phyloP scores from a whole-genome alignment of 2,329 filamentous ascomycete species.

The Ascochyta pisi region DNA sequence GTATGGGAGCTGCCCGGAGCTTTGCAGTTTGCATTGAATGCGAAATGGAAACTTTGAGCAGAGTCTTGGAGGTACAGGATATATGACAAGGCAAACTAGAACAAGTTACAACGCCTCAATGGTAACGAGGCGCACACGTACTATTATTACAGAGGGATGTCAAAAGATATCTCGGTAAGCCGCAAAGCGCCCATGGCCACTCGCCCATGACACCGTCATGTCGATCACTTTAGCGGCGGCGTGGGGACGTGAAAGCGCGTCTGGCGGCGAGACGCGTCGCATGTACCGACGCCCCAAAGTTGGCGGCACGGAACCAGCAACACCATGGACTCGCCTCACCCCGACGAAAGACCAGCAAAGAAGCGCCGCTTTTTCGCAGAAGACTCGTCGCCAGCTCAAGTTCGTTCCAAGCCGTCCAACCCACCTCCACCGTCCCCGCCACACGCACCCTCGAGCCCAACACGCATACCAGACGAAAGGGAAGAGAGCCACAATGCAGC shows the following conservation, averaged over 20 bases:
- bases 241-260: constrained; percentile 43
- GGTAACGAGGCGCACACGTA: not conserved
- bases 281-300: constrained; percentile 1
- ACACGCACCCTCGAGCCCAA: constrained; percentile 30
- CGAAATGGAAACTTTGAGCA: constrained; percentile 9
- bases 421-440: constrained; percentile 43
- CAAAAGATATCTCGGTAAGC: constrained; percentile 6
- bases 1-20: constrained; percentile 26
- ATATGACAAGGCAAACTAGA: not conserved
- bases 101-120: too few relatives aligned
- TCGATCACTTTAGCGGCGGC: constrained; percentile 26
- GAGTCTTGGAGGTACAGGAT: not conserved
- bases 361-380: constrained; percentile 70
- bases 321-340: constrained; percentile 49
- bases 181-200: constrained; percentile 19
- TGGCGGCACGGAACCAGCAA: constrained; percentile 8
- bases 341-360: constrained; percentile 64
- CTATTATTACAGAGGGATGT: not conserved
- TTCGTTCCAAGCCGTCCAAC: constrained; percentile 17
- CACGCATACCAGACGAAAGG: constrained; percentile 10
- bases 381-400: constrained; percentile 47
- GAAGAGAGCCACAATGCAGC: constrained; percentile 18
- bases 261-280: constrained; percentile 32
- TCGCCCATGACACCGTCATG: constrained; percentile 39
- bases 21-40: constrained; percentile 32